These are phyloP conservation scores for Mycena kentingensis DNA, from an alignment of 768 basidiomycete genomes.

Conservation along the genomic window DNA sequence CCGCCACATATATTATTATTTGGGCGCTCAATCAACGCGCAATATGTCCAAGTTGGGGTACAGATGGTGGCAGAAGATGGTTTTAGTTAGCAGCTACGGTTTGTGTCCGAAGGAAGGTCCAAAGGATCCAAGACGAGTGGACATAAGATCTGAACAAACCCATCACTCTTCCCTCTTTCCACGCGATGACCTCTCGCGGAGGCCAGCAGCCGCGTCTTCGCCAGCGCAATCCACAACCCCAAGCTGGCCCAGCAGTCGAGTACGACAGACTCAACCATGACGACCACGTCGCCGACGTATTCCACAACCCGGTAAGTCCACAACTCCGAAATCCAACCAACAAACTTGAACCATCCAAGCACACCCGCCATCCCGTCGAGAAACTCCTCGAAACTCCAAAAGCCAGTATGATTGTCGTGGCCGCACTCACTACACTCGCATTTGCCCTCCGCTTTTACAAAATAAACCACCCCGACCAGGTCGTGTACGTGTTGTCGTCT, in stretches of 20 bases:
- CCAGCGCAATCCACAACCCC: conserved; percentile 9
- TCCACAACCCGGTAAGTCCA: conserved; percentile 19
- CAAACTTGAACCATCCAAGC: conserved; percentile 33
- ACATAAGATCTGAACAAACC: no score
- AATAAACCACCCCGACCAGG: conserved; percentile 92
- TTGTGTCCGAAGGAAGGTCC: no score
- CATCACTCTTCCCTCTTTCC: no score
- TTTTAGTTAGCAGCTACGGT: no score
- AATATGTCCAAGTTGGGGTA: no score
- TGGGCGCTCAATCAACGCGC: no score
- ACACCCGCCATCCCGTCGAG: conserved; percentile 61
- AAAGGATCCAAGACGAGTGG: no score
- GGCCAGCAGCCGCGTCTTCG: conserved; percentile 20
- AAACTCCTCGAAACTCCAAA: conserved; percentile 60
- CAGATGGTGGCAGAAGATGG: no score
- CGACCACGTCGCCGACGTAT: conserved; percentile 18
- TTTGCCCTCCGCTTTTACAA: conserved; percentile 91
- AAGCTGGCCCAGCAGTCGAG: conserved; percentile 9
- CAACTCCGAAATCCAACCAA: not conserved
- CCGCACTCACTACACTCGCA: conserved; percentile 68
- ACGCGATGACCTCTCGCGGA: conserved; percentile 21
- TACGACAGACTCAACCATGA: conserved; percentile 17
- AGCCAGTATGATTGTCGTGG: conserved; percentile 65
- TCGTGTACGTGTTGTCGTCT: conserved; percentile 64
- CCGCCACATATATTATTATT: no score